phyloP scores from a whole-genome alignment of 805 yeast genomes.

The Pichia cabralensis region DNA sequence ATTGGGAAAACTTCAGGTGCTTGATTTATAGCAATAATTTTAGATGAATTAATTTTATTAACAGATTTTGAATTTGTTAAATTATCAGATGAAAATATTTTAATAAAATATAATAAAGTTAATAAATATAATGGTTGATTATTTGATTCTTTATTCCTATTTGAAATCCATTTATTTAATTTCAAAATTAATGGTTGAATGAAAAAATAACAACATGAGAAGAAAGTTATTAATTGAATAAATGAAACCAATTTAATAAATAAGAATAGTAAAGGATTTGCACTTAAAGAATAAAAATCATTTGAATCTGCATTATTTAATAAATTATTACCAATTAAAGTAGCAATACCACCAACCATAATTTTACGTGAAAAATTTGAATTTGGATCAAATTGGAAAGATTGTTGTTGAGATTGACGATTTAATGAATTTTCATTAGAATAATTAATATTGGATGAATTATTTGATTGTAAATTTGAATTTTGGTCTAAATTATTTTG shows the following conservation, averaged over 20 bases:
- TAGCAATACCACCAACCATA: slow-evolving; percentile 27
- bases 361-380: slow-evolving; percentile 9
- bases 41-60: background rate
- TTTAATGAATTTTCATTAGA: too few relatives aligned
- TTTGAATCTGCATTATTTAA: slow-evolving; percentile 9
- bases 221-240: slow-evolving; percentile 11
- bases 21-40: slow-evolving; percentile 1
- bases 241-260: slow-evolving; percentile 2
- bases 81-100: background rate
- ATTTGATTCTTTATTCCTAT: background rate
- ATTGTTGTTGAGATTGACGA: background rate
- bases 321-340: slow-evolving; percentile 25
- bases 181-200: background rate
- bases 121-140: background rate
- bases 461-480: too few relatives aligned
- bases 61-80: background rate
- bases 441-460: too few relatives aligned
- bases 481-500: too few relatives aligned
- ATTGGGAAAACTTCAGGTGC: slow-evolving; percentile 1
- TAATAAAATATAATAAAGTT: slow-evolving; percentile 1
- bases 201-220: slow-evolving; percentile 15
- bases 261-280: slow-evolving; percentile 2
- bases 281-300: background rate
- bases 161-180: background rate
- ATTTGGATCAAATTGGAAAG: background rate